These are phyloP conservation scores for Fraxinus velutina DNA, from an alignment of 305 asterid genomes.

Conservation along the genomic window DNA sequence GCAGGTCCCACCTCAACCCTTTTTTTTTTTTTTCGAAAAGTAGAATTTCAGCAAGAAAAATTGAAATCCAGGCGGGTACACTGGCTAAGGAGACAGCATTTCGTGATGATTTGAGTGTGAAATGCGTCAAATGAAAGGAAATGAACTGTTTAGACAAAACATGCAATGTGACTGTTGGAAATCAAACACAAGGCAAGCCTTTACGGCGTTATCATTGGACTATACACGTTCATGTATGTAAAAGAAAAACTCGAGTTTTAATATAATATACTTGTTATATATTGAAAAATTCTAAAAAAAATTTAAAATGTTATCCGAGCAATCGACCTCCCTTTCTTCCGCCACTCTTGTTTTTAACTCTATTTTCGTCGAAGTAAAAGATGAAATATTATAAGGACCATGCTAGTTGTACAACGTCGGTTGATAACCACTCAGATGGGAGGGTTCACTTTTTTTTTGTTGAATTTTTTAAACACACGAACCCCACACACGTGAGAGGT, in stretches of 20 bases:
- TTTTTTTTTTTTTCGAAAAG: not conserved
- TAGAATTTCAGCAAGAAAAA: not conserved
- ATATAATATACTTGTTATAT: no score
- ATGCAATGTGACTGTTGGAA: not conserved
- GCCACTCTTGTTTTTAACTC: not conserved
- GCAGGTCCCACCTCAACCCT: not conserved
- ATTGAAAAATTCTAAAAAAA: no score
- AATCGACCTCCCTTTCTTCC: not conserved
- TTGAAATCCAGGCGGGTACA: not conserved
- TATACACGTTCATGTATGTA: not conserved
- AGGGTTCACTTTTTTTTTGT: no score
- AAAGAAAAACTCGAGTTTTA: not conserved
- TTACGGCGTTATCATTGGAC: not conserved
- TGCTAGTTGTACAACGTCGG: no score
- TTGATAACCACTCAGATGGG: no score
- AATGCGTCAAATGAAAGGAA: no score
- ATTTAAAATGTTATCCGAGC: not conserved
- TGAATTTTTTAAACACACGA: no score
- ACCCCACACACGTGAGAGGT: no score
- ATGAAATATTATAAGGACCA: not conserved
- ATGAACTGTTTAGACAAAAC: not conserved
- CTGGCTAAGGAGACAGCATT: no score
- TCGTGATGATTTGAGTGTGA: no score
- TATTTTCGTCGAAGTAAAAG: not conserved
- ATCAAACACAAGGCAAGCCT: not conserved